Base-by-base conservation (phyloP, 108 stramenopile genomes). In the Skeletonema menzelii region DNA sequence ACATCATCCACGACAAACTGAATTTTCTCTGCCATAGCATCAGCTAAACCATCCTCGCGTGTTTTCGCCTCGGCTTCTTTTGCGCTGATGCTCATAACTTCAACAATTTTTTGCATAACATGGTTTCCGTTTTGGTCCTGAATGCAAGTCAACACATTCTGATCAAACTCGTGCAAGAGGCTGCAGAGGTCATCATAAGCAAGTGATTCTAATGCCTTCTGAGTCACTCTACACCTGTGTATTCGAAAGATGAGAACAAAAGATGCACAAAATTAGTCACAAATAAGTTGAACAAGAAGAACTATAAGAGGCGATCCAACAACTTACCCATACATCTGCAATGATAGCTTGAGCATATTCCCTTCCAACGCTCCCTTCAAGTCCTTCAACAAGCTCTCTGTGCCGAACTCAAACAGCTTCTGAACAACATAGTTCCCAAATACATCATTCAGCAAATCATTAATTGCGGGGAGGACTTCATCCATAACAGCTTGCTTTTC, bases 91-190 rank as follows among this genome's bases (percentile, higher is more conserved):
- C 88, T 86, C 75, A 93, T 86, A 2, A 94, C 91, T 79, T 98
- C 96, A 56, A 98, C 88, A 70, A 93, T 92, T 72, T 98, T 98
- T 73, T 98, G 98, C 67, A 97, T 96, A 14, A 98, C 98, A 73
- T 98, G 98, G 80, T 98, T 98, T 10, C 97, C 98, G 69, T 98
- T 97, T 67, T 97, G 96, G 70, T 98, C 98, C 56, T 97, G 97
- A 27, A 98, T 96, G 68, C 95, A 97, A 57, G 80, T 84, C 53
- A 97, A 75, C n/a, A 94, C 96, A 73, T 95, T 81, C 12, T 86
- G 79, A 5, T 95, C 84, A 47, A 98, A 96, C 69, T 98, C 98
- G 7, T 58, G 55, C 17, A 98, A 80, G 27, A 98, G 77, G 24
- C 82, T 81, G 20, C 90, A 77, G 27, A 97, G 76, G 65, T 91